Percentiles rank a stretch among this genome's conserved stretches.
Evolutionary conservation across 2,329 filamentous ascomycete genomes (phyloP).

Genomic region (Myrmaecium sp.): DNA sequence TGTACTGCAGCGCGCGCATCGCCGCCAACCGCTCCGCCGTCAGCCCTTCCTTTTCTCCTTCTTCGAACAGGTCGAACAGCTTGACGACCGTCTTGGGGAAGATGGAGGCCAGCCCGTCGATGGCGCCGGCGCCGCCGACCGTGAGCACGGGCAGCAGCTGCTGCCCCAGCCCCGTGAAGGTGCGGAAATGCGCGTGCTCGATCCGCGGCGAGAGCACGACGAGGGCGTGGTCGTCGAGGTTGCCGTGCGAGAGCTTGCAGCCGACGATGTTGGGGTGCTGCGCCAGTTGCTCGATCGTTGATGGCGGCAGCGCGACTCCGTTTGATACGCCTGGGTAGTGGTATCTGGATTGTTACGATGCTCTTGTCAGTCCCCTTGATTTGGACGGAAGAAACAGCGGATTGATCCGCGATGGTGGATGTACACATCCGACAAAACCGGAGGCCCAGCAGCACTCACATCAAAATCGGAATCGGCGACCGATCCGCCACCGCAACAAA

Average conservation of each 20-base stretch:
- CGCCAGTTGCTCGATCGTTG: slow-evolving; percentile 37
- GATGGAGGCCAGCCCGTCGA: slow-evolving; percentile 43
- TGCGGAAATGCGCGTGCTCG: slow-evolving; percentile 35
- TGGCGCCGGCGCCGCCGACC: slow-evolving; percentile 42
- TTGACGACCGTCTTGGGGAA: slow-evolving; percentile 42
- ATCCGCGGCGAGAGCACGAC: slow-evolving; percentile 37
- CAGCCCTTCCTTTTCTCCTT: slow-evolving; percentile 9
- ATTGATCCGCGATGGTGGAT: too few relatives aligned
- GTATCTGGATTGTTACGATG: slow-evolving; percentile 22
- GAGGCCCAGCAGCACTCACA: slow-evolving; percentile 23
- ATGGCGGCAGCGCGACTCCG: slow-evolving; percentile 36
- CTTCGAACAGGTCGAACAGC: slow-evolving; percentile 30
- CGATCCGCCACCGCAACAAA: slow-evolving; percentile 38
- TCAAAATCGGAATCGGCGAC: slow-evolving; percentile 38
- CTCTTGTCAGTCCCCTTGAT: not conserved
- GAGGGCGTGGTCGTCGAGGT: slow-evolving; percentile 40
- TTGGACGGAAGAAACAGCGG: too few relatives aligned
- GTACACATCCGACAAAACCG: not conserved
- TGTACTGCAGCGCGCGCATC: slow-evolving; percentile 37
- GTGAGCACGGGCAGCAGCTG: slow-evolving; percentile 42
- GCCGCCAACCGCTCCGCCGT: slow-evolving; percentile 19
- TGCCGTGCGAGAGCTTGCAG: slow-evolving; percentile 46
- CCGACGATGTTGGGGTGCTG: slow-evolving; percentile 45
- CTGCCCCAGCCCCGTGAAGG: slow-evolving; percentile 44
- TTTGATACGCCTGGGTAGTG: slow-evolving; percentile 47